Evolutionary conservation across 176 grass and related monocot genomes (phyloP).

Genomic region (Stipa capillata): DNA sequence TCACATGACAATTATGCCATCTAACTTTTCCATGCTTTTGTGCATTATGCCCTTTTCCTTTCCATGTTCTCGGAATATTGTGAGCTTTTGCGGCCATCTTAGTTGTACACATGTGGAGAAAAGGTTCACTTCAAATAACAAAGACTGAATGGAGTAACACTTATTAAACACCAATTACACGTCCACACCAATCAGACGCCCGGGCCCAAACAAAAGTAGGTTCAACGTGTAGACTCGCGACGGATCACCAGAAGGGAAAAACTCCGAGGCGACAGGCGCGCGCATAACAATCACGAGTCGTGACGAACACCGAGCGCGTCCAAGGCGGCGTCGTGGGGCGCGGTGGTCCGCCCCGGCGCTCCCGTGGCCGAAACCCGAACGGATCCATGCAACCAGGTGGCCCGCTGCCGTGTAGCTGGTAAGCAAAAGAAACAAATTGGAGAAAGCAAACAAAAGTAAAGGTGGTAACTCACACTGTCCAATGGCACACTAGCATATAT

Average conservation of each 20-base stretch:
- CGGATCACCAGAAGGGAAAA: not conserved
- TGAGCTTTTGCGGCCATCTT: not conserved
- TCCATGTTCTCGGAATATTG: not conserved
- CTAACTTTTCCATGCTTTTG: not conserved
- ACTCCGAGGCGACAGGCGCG: too few species aligned
- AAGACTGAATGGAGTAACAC: too few species aligned
- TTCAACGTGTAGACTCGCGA: not conserved
- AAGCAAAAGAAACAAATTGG: not conserved
- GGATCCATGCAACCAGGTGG: not conserved
- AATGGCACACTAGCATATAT: too few species aligned
- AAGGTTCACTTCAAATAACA: too few species aligned
- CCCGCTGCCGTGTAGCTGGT: not conserved
- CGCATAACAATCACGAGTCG: constrained; percentile 1
- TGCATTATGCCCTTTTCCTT: not conserved
- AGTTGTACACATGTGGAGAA: too few species aligned
- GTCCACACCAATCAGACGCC: not conserved
- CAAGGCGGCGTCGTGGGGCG: too few species aligned
- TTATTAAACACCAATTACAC: not conserved
- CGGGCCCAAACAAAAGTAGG: not conserved
- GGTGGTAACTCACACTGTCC: too few species aligned
- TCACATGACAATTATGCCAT: not conserved
- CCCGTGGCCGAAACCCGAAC: too few species aligned
- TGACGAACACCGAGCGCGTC: not conserved
- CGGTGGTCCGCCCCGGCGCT: too few species aligned
- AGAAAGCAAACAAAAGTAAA: not conserved